Evolutionary conservation across 192 early-diverging fungal species (phyloP), one percentile per base, ranked within the genome.

Genomic region (Cladochytrium replicatum): DNA sequence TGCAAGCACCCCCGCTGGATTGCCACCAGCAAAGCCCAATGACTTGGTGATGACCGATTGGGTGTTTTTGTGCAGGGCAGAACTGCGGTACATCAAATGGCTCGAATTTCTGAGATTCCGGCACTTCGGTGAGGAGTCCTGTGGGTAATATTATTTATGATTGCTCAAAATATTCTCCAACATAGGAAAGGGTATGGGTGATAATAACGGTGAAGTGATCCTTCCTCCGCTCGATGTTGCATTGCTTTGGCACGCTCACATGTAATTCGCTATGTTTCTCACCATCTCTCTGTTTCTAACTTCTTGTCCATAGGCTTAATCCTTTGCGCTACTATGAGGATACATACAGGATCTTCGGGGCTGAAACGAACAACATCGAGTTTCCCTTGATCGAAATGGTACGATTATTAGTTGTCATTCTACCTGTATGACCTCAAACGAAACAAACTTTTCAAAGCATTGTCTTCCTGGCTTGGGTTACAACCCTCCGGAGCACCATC

Each of bases 291-390:
- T n/a, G n/a, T n/a, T n/a, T n/a, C n/a, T n/a, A n/a, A n/a, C n/a
- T n/a, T n/a, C n/a, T n/a, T n/a, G n/a, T n/a, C n/a, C n/a, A n/a
- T n/a, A n/a, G n/a, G n/a, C 56, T 82, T 11, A 62, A 62, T 4
- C 77, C 77, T 0, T 52, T 68, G 21, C 59, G 68, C 19, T 82
- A 82, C 63, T 55, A 74, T 29, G 75, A 82, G 31, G 80, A 82
- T 58, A 63, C 61, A 28, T 61, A 69, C 50, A 68, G 63, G 38
- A 55, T 72, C 17, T 75, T 69, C 44, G 45, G 63, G 24, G 50
- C 53, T 3, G 50, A 54, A 6, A 27, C 63, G 8, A 43, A 58
- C 22, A 43, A 65, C 28, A 75, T 74, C 41, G 30, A 41, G 4
- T 63, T 81, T 29, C 78, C 78, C 4, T 46, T 81, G 21, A 58